Conservation (phyloP, 768 basidiomycete genomes). For the Pholiota conissans region DNA sequence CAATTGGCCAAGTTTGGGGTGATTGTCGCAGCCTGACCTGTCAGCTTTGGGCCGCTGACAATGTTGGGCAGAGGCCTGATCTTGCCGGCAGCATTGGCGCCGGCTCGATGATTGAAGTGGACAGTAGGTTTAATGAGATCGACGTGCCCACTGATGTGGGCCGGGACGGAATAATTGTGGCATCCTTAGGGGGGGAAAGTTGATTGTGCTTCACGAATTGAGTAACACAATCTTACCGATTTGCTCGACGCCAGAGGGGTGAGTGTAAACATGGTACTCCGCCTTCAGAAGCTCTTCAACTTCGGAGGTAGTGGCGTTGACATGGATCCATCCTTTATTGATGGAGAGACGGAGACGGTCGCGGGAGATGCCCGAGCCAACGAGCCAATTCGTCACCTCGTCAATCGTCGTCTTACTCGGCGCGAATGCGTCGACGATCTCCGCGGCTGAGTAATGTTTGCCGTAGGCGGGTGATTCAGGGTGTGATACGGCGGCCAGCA, state of each 20-base stretch:
- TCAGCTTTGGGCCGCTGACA: conserved; percentile 20
- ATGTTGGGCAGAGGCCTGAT: conserved; percentile 14
- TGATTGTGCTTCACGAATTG: too few relatives aligned
- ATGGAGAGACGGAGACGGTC: conserved; percentile 37
- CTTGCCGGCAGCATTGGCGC: conserved; percentile 18
- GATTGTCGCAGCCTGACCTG: conserved; percentile 17
- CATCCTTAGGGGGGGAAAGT: conserved; percentile 32
- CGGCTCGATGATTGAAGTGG: conserved; percentile 34
- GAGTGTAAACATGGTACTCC: conserved; percentile 47
- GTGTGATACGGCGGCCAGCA: conserved; percentile 46
- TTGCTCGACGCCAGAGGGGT: conserved; percentile 36
- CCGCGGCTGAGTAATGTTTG: conserved; percentile 44
- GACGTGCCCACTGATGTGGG: conserved; percentile 37
- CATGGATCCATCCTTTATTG: conserved; percentile 41
- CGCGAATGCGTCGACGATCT: conserved; percentile 34
- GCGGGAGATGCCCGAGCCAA: conserved; percentile 35
- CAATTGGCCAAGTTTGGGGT: conserved; percentile 25
- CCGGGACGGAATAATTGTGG: conserved; percentile 38
- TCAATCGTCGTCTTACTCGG: conserved; percentile 34
- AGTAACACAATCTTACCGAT: conserved; percentile 39
- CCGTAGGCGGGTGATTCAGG: conserved; percentile 50
- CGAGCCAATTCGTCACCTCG: conserved; percentile 45
- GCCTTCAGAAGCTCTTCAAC: conserved; percentile 40
- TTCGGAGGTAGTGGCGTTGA: conserved; percentile 41
- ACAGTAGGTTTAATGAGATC: conserved; percentile 42